Conservation (phyloP, 2,329 filamentous ascomycete species). For the Sarocladium oryzae region DNA sequence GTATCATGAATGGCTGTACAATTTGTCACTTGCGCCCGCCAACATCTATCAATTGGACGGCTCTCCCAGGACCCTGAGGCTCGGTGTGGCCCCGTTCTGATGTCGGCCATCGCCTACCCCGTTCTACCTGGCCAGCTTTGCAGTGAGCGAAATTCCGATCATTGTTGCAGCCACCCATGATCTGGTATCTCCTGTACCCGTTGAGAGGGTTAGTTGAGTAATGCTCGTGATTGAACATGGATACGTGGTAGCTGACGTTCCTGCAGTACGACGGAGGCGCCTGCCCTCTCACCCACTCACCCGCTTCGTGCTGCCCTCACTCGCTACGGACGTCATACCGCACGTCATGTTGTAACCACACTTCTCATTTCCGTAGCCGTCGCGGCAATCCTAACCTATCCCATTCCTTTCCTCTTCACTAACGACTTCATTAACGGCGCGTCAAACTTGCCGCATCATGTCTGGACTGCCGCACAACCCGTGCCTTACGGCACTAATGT, state of each 20-base stretch:
- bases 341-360: conserved; percentile 67
- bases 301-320: conserved; percentile 59
- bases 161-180: conserved; percentile 39
- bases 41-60: not conserved
- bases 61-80: conserved; percentile 4
- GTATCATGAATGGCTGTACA: not conserved
- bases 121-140: not conserved
- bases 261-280: conserved; percentile 67
- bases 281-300: conserved; percentile 56
- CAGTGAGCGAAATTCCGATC: not conserved
- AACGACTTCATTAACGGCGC: conserved; percentile 65
- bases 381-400: conserved; percentile 65
- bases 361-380: conserved; percentile 68
- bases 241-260: not conserved
- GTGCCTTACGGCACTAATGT: conserved; percentile 44
- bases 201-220: conserved; percentile 59
- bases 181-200: conserved; percentile 73
- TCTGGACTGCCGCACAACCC: conserved; percentile 70
- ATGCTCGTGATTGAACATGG: conserved; percentile 2
- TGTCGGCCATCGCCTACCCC: conserved; percentile 6
- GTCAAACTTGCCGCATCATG: conserved; percentile 69
- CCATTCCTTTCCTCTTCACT: conserved; percentile 68
- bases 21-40: not conserved
- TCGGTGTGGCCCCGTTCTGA: not conserved
- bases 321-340: conserved; percentile 63